phyloP scores from a whole-genome alignment of 225 moss, liverwort and hornwort genomes.

The Antitrichia curtipendula region DNA sequence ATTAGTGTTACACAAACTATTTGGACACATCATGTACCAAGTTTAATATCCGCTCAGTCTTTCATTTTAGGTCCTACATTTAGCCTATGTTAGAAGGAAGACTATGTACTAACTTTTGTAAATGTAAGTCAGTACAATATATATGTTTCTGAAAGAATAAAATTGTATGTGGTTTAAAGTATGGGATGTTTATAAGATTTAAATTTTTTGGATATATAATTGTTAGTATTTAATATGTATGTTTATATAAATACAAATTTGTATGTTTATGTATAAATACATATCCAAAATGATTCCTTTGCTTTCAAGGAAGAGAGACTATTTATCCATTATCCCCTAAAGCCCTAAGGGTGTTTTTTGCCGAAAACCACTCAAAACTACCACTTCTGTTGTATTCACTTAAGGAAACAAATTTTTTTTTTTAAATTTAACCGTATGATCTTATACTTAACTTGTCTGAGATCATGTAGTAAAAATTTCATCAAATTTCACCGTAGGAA shows the following conservation, averaged over 20 bases:
- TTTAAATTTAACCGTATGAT: too few species aligned
- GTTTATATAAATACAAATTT: not conserved
- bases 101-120: not conserved
- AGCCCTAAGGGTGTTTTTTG: too few species aligned
- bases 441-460: too few species aligned
- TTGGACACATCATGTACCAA: fast-evolving
- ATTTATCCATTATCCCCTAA: too few species aligned
- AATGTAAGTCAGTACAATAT: not conserved
- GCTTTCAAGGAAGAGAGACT: not conserved
- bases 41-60: not conserved
- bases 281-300: not conserved
- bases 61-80: not conserved
- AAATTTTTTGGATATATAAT: not conserved
- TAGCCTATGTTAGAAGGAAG: fast-evolving
- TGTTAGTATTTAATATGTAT: not conserved
- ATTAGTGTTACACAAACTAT: fast-evolving
- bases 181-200: not conserved
- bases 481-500: too few species aligned
- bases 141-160: not conserved
- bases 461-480: too few species aligned
- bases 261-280: fast-evolving
- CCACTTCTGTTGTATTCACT: too few species aligned
- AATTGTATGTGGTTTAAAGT: not conserved
- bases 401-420: too few species aligned
- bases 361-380: too few species aligned